Base-by-base conservation (phyloP, 208 protist genomes). In the Trypanosoma mega region DNA sequence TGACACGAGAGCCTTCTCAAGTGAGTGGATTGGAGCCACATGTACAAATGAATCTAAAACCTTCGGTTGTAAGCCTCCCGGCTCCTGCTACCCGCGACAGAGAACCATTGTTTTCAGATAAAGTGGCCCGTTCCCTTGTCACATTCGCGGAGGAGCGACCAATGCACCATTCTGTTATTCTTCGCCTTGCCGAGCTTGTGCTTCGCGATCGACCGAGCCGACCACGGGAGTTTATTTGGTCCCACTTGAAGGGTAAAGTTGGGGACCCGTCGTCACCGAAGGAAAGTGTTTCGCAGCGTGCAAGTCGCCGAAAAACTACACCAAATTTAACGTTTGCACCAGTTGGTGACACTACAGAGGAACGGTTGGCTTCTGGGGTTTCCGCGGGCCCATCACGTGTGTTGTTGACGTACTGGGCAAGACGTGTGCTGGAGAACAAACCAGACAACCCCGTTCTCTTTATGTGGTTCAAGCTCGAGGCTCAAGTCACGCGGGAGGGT, bases 371-470 rank as follows among this genome's bases (percentile, higher is more conserved):
- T n/a, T 79, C 65, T 37, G 72, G 50, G 23, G 57, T 56, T 1
- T 66, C 75, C 1, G 26, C 63, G 23, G 82, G 67, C 7, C 50
- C 70, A 30, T 53, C 67, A 3, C 37, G 60, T 18, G 47, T 46
- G 31, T 41, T 84, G 34, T 34, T 80, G 36, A 30, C 48, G 16
- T 60, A 63, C 24, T 21, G 83, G 21, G 81, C 76, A 45, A 50
- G 72, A 58, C 54, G 70, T 27, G 58, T 88, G 54, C 58, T 88
- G 21, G 74, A 68, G 34, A 50, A 54, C 9, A 78, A 83, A 55
- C 76, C 80, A 9, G 63, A 80, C 26, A 80, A 88, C 53, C 71
- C 79, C 21, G 73, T 83, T 54, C 64, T 81, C 24, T 85, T 86
- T 23, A 63, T 92, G 36, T 85, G 77, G 68, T 68, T 59, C 2